Evolutionary conservation across 805 yeast genomes (phyloP), one percentile per base, ranked within the genome.

Genomic region (Zygosaccharomyces gambellarensis): DNA sequence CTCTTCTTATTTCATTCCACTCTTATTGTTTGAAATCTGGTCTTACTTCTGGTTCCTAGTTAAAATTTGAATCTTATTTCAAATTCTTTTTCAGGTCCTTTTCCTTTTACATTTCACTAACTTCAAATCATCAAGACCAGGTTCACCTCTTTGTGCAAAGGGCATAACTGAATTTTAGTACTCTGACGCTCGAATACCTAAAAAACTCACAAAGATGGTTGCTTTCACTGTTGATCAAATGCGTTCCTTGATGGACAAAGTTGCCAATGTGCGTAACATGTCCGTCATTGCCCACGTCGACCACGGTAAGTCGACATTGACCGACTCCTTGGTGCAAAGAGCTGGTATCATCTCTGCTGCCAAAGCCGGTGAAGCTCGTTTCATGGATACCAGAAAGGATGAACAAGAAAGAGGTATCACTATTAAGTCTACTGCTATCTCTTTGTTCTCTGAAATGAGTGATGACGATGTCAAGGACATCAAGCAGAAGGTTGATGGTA

Each of bases 231-330:
- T 78, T 74, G 83, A 79, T 78, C 97, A 94, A 81, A 92, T 94
- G 85, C 95, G 99, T 81, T 90, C 78, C 73, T 85, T 92, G 79
- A 92, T 92, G 99, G 98, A 94, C 95, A 86, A 85, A 80, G 97
- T 90, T 82, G 86, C 97, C 78, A 92, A 92, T 75, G 97, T 94
- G 73, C 97, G 99, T 83, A 94, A 94, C 95, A 94, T 92, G 95
- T 92, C 98, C 78, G 99, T 92, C 78, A 94, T 94, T 85, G 99
- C 99, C 72, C 99, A 92, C 83, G 98, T 92, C 87, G 99, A 92
- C 84, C 99, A 94, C 83, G 99, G 99, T 81, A 92, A 92, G 79
- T 90, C 97, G 65, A 92, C 99, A 69, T 85, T 92, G 77, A 92
- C 99, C 77, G 99, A 92, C 79, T 94, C 99, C 61, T 86, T 92